These are phyloP conservation scores for Piper longum DNA, from an alignment of 164 flowering plant genomes.

Conservation along the genomic window DNA sequence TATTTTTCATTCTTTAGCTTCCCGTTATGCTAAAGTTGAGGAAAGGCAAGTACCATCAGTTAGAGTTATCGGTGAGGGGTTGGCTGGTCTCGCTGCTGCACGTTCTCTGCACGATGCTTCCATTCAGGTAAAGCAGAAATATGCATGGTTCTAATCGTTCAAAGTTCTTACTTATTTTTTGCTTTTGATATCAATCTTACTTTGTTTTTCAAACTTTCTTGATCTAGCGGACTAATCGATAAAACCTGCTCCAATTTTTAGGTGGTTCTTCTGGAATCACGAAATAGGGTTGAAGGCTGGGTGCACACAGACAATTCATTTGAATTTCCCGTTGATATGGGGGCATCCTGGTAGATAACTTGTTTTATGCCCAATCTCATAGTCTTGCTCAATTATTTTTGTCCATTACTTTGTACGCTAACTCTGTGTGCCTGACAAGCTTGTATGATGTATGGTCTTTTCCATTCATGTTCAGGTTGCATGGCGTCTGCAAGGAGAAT, in stretches of 20 bases:
- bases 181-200: too few species aligned
- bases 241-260: constrained; percentile 3
- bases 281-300: constrained; percentile 79
- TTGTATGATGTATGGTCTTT: not conserved
- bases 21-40: constrained; percentile 27
- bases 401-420: too few species aligned
- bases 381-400: not conserved
- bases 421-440: too few species aligned
- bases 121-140: constrained; percentile 37
- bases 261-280: constrained; percentile 78
- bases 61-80: constrained; percentile 72
- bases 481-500: constrained; percentile 91
- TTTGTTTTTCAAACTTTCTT: not conserved
- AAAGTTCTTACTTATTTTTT: too few species aligned
- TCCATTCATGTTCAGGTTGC: constrained; percentile 46
- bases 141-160: not conserved
- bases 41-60: constrained; percentile 51
- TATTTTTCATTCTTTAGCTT: constrained; percentile 16
- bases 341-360: constrained; percentile 68
- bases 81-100: constrained; percentile 84
- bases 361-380: not conserved
- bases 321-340: constrained; percentile 89
- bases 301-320: constrained; percentile 67
- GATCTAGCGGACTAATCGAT: not conserved
- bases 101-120: constrained; percentile 83